phyloP scores from a whole-genome alignment of 192 early-diverging fungal genomes.

The Umbelopsis sp. region DNA sequence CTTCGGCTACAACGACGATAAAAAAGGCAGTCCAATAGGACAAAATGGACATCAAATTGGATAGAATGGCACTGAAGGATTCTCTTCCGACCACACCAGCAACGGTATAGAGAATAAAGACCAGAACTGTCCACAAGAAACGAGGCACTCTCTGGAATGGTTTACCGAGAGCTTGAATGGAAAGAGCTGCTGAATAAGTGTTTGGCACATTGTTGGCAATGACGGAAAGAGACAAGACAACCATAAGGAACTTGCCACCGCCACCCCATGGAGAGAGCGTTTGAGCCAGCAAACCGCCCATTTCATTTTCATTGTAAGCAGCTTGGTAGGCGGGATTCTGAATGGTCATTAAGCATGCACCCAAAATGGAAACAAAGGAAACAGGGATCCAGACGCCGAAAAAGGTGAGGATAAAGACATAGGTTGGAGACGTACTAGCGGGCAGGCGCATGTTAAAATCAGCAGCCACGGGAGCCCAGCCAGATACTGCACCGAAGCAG shows the following conservation, averaged over 20 bases:
- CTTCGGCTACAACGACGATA: slow-evolving; percentile 25
- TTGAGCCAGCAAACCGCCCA: slow-evolving; percentile 22
- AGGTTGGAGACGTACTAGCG: slow-evolving; percentile 8
- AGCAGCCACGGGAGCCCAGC: slow-evolving; percentile 34
- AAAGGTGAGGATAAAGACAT: slow-evolving; percentile 30
- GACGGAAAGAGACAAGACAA: slow-evolving; percentile 27
- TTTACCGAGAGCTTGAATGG: slow-evolving; percentile 29
- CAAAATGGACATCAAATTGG: slow-evolving; percentile 33
- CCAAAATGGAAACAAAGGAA: slow-evolving; percentile 24
- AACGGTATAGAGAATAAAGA: slow-evolving; percentile 28
- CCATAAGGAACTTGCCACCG: slow-evolving; percentile 26
- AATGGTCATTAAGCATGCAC: slow-evolving; percentile 22
- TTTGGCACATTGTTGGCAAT: slow-evolving; percentile 38
- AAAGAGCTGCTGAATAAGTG: slow-evolving; percentile 36
- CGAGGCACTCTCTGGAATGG: slow-evolving; percentile 33
- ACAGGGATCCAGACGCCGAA: slow-evolving; percentile 27
- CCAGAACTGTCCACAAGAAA: slow-evolving; percentile 34
- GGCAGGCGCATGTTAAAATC: slow-evolving; percentile 31
- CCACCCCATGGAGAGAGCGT: slow-evolving; percentile 19
- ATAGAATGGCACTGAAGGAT: slow-evolving; percentile 25
- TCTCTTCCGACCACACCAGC: slow-evolving; percentile 30
- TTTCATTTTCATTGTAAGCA: neutral
- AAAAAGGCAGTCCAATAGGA: slow-evolving; percentile 36
- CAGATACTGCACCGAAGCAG: slow-evolving; percentile 29
- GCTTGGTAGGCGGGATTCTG: slow-evolving; percentile 13